Percentiles rank a stretch among this genome's conserved stretches.
phyloP scores from a whole-genome alignment of 139 green algal genomes.

The Yamagishiella unicocca region DNA sequence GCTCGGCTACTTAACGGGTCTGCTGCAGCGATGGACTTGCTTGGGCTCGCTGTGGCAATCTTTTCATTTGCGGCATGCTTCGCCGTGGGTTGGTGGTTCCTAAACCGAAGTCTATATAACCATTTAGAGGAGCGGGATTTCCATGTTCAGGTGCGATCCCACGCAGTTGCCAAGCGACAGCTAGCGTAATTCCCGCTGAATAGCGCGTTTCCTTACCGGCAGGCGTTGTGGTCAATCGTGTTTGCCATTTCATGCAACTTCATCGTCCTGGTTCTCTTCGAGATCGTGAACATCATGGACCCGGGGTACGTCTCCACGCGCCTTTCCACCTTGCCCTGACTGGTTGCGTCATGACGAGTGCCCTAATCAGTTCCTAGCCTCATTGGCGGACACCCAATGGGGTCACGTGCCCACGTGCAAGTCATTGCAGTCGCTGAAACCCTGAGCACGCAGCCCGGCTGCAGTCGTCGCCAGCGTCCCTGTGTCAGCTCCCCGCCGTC shows the following conservation, averaged over 20 bases:
- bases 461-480: background rate
- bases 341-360: background rate
- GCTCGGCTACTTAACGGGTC: no score
- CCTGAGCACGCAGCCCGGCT: background rate
- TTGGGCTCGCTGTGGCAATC: background rate
- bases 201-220: background rate
- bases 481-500: background rate
- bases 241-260: slow-evolving; percentile 95
- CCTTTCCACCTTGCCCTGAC: background rate
- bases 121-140: slow-evolving; percentile 66
- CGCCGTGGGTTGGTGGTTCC: slow-evolving; percentile 62
- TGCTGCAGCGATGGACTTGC: slow-evolving; percentile 10
- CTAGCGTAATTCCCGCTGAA: no score
- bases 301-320: slow-evolving; percentile 58
- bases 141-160: slow-evolving; percentile 56
- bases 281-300: slow-evolving; percentile 85
- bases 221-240: slow-evolving; percentile 86
- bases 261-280: slow-evolving; percentile 90
- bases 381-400: no score
- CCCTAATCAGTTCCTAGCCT: no score
- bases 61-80: slow-evolving; percentile 45
- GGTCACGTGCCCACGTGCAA: no score
- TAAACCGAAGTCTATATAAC: slow-evolving; percentile 63
- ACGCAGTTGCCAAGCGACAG: background rate
- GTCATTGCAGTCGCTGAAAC: no score